Conservation (phyloP, 1,139 yeast species). For the Kluyveromyces sp. region DNA sequence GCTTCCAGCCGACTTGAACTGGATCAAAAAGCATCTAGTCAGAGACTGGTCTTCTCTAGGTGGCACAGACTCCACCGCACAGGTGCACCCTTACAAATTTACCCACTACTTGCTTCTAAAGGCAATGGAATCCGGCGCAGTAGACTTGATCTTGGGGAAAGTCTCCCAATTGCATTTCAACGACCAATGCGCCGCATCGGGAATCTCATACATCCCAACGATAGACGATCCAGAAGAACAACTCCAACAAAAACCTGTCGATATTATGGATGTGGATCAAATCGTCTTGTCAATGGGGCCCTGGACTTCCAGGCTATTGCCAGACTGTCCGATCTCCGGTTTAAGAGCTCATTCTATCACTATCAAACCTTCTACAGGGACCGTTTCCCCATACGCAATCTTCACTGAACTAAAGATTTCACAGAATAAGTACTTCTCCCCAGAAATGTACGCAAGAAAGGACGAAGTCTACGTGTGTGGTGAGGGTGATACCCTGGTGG, state of each 20-base stretch:
- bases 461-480: conserved; percentile 98
- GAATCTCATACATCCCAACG: conserved; percentile 57
- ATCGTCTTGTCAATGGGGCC: conserved; percentile 89
- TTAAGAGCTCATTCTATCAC: conserved; percentile 93
- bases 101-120: conserved; percentile 73
- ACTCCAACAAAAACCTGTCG: conserved; percentile 24
- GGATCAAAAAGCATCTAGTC: conserved; percentile 67
- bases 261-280: conserved; percentile 53
- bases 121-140: conserved; percentile 79
- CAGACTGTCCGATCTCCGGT: conserved; percentile 89
- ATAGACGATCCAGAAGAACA: conserved; percentile 12
- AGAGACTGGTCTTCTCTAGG: conserved; percentile 77
- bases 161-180: conserved; percentile 56
- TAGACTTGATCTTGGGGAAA: conserved; percentile 77
- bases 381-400: conserved; percentile 86
- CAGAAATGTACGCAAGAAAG: conserved; percentile 90
- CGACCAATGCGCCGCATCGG: conserved; percentile 60
- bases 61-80: conserved; percentile 85
- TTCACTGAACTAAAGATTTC: conserved; percentile 81
- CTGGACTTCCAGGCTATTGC: conserved; percentile 86
- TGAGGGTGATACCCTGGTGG: conserved; percentile 87
- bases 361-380: conserved; percentile 65
- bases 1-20: conserved; percentile 68
- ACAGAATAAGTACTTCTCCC: conserved; percentile 62
- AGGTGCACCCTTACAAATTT: conserved; percentile 91